Evolutionary conservation across 352 stramenopile species (phyloP).

Genomic region (Phytopythium mirpurense): DNA sequence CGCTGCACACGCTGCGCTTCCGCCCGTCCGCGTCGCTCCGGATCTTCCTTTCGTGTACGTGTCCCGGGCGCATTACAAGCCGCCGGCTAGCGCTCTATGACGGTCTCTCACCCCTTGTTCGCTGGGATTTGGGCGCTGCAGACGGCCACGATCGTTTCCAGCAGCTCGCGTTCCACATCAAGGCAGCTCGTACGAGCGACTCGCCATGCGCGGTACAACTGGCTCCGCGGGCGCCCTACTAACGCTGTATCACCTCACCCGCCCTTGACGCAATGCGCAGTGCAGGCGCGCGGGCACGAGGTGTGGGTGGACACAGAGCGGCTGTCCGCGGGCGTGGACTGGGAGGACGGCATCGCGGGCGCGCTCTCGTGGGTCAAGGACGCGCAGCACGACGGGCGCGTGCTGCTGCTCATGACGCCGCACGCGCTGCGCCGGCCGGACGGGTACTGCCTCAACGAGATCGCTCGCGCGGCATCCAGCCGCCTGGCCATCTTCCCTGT

Average conservation of each 20-base stretch:
- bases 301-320: constrained; percentile 76
- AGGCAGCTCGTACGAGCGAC: constrained; percentile 36
- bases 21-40: constrained; percentile 42
- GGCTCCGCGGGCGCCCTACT: too few relatives aligned
- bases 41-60: constrained; percentile 72
- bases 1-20: constrained; percentile 27
- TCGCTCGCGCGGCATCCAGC: constrained; percentile 52
- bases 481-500: constrained; percentile 69
- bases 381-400: constrained; percentile 57
- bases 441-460: constrained; percentile 79
- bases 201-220: too few relatives aligned
- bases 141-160: constrained; percentile 75
- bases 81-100: not conserved
- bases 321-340: constrained; percentile 64
- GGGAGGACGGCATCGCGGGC: constrained; percentile 66
- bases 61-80: not conserved
- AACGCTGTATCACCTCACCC: too few relatives aligned
- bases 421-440: constrained; percentile 66
- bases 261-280: constrained; percentile 14
- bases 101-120: not conserved
- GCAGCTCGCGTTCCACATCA: constrained; percentile 64
- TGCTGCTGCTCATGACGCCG: constrained; percentile 76
- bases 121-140: constrained; percentile 9
- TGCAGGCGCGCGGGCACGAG: constrained; percentile 50
- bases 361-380: constrained; percentile 66